phyloP scores from a whole-genome alignment of 768 basidiomycete genomes.

The Termitomyces sp. region DNA sequence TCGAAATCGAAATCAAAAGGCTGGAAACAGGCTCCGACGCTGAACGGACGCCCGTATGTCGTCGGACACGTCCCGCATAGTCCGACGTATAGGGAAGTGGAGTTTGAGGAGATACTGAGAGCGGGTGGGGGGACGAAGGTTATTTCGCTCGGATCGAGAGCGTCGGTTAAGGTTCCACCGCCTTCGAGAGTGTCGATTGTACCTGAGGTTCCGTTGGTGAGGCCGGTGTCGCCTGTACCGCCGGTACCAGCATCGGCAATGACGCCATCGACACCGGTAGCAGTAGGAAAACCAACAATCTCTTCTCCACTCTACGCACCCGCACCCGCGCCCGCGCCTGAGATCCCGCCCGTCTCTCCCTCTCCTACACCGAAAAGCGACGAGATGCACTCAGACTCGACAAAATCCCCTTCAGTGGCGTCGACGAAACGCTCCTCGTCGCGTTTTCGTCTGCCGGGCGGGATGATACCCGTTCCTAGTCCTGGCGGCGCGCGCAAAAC shows the following conservation, averaged over 20 bases:
- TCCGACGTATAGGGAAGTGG: slow-evolving; percentile 59
- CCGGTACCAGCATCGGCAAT: not conserved
- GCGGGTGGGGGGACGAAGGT: slow-evolving; percentile 48
- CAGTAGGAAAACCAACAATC: too few species aligned
- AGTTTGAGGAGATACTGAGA: slow-evolving; percentile 76
- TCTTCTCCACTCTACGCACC: not conserved
- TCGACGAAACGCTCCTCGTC: slow-evolving; percentile 41
- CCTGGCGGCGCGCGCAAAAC: slow-evolving; percentile 51
- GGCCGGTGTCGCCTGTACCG: slow-evolving; percentile 11
- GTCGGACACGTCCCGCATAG: slow-evolving; percentile 56
- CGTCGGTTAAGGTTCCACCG: slow-evolving; percentile 23
- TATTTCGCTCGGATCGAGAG: slow-evolving; percentile 33
- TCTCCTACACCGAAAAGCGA: slow-evolving; percentile 24
- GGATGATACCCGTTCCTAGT: slow-evolving; percentile 53
- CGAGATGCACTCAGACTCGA: slow-evolving; percentile 33
- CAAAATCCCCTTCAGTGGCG: slow-evolving; percentile 26
- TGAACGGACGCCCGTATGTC: slow-evolving; percentile 78
- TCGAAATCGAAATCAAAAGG: slow-evolving; percentile 42
- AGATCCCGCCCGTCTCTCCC: slow-evolving; percentile 18
- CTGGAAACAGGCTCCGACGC: slow-evolving; percentile 82
- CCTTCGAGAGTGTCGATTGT: not conserved
- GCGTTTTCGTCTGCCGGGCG: slow-evolving; percentile 58
- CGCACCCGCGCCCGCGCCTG: not conserved
- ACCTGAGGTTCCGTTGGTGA: not conserved
- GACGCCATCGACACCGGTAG: too few species aligned